Percentiles rank a stretch among this genome's conserved stretches.
These are phyloP conservation scores for Mortierella claussenii DNA, from an alignment of 192 early-diverging fungal species.

Conservation along the genomic window DNA sequence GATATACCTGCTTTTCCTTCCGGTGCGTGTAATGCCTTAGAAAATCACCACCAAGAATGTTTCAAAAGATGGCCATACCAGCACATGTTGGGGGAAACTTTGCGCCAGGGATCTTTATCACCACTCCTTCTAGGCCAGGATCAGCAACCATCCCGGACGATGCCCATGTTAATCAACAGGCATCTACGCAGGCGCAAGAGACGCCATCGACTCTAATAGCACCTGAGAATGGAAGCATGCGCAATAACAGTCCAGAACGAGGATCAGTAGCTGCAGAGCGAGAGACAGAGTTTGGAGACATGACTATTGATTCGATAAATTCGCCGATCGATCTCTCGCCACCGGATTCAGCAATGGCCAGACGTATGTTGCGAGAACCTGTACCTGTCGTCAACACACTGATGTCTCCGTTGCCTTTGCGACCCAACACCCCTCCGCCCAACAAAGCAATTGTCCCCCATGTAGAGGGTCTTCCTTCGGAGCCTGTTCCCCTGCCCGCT, in stretches of 20 bases:
- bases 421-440: conserved; percentile 33
- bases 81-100: conserved; percentile 42
- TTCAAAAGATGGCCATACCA: conserved; percentile 48
- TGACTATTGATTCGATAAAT: conserved; percentile 55
- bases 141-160: conserved; percentile 51
- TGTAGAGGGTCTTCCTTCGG: conserved; percentile 15
- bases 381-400: conserved; percentile 6
- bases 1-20: too few species aligned
- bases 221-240: neutral
- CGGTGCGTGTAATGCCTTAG: too few species aligned
- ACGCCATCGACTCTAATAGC: neutral
- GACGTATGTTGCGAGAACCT: conserved; percentile 2
- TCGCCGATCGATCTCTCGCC: conserved; percentile 58
- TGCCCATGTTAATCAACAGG: conserved; percentile 25
- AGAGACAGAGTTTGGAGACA: conserved; percentile 32
- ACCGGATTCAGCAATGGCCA: conserved; percentile 17
- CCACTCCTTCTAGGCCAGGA: conserved; percentile 57
- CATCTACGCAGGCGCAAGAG: neutral
- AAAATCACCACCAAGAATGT: conserved; percentile 44
- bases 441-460: conserved; percentile 2
- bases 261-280: conserved; percentile 5
- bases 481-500: conserved; percentile 10
- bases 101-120: conserved; percentile 59
- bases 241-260: neutral
- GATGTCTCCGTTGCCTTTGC: conserved; percentile 40